Evolutionary conservation across 129 eudicot species (phyloP).

Genomic region (Kitagawia praeruptora): DNA sequence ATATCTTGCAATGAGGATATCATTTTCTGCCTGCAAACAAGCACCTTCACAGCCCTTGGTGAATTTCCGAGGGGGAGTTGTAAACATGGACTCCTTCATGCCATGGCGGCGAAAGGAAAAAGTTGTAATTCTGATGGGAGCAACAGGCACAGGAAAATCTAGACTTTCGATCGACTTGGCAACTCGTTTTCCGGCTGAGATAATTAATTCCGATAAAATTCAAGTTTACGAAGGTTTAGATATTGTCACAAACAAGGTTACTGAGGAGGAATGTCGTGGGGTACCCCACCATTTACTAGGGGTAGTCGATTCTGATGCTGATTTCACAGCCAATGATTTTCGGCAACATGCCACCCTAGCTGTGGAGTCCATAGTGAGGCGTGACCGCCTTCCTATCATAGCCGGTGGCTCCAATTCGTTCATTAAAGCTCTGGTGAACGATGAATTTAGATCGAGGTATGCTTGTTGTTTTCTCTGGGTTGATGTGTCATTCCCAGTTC

Average conservation of each 20-base stretch:
- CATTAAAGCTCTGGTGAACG: conserved; percentile 49
- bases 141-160: conserved; percentile 70
- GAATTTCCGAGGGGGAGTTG: conserved; percentile 35
- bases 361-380: conserved; percentile 35
- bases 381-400: conserved; percentile 44
- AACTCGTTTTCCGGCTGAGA: conserved; percentile 42
- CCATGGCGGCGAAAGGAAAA: conserved; percentile 34
- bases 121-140: conserved; percentile 57
- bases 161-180: conserved; percentile 58
- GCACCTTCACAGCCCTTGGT: conserved; percentile 40
- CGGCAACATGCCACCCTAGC: conserved; percentile 31
- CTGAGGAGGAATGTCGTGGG: conserved; percentile 44
- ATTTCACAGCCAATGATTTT: conserved; percentile 38
- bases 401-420: conserved; percentile 71
- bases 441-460: conserved; percentile 36
- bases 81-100: conserved; percentile 31
- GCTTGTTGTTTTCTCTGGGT: conserved; percentile 66
- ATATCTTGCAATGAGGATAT: conserved; percentile 20
- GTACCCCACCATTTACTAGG: conserved; percentile 55
- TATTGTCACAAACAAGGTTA: conserved; percentile 56
- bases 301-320: conserved; percentile 30
- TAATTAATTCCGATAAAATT: conserved; percentile 54
- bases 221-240: conserved; percentile 63
- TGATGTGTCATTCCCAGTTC: conserved; percentile 41
- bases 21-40: conserved; percentile 42